phyloP scores from a whole-genome alignment of 305 asterid genomes.

The Fraxinus latifolia region DNA sequence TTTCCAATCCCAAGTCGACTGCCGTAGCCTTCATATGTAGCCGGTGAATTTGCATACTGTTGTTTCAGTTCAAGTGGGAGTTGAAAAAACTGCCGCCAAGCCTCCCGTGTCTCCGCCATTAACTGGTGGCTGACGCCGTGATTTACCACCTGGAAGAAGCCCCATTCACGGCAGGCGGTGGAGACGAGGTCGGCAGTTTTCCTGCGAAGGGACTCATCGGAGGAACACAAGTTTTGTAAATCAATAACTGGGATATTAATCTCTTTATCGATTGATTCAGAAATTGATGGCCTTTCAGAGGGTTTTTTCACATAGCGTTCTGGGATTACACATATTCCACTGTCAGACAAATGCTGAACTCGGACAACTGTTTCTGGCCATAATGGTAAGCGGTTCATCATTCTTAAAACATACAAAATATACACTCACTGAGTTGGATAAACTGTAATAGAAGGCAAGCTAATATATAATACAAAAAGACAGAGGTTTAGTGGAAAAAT shows the following conservation, averaged over 20 bases:
- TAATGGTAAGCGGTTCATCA: too few relatives aligned
- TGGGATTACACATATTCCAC: conserved; percentile 29
- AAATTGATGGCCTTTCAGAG: conserved; percentile 27
- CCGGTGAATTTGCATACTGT: conserved; percentile 35
- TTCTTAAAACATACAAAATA: background rate
- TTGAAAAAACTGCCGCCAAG: conserved; percentile 41
- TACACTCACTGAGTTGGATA: background rate
- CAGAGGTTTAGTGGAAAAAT: background rate
- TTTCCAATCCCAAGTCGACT: conserved; percentile 46
- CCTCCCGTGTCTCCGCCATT: conserved; percentile 25
- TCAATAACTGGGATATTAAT: conserved; percentile 36
- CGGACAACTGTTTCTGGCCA: too few relatives aligned
- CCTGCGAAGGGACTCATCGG: conserved; percentile 12
- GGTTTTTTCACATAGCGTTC: conserved; percentile 32
- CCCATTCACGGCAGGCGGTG: conserved; percentile 40
- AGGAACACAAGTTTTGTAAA: conserved; percentile 26
- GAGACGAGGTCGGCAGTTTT: conserved; percentile 11
- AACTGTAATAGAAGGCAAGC: background rate
- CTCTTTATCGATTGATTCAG: background rate
- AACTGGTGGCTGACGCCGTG: conserved; percentile 38
- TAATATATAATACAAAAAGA: background rate
- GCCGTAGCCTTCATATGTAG: conserved; percentile 44
- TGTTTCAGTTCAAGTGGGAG: conserved; percentile 38
- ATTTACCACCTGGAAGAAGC: conserved; percentile 45
- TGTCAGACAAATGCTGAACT: too few relatives aligned